Base-by-base conservation (phyloP, 306 rosid genomes). In the Quercus berberidifolia region DNA sequence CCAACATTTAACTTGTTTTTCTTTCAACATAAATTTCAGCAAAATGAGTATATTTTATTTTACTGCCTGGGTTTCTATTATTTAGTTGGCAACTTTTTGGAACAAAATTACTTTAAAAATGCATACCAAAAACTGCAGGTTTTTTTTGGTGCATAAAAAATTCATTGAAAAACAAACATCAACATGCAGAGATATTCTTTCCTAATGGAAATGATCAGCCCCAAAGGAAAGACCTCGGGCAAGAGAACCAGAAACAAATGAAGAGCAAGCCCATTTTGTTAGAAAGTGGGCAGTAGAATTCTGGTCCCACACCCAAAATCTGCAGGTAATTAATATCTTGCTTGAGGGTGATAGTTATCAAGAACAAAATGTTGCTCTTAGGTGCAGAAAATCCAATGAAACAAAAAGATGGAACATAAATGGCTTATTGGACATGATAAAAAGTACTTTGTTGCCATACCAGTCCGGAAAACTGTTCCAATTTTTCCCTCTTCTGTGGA, bases 401-500 rank as follows among this genome's bases (percentile, higher is more conserved):
- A 33, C 26, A 18, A 59, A 19, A 33, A n/a, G 17, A n/a, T 3
- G 4, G 20, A 33, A n/a, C 11, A 67, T 21, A 19, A 33, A 8
- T 35, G 23, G 52, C 7, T 9, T 18, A 19, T 35, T 33, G 26
- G 30, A 10, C 28, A 67, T 1, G 1, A 35, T 35, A 35, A 33
- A 18, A 33, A 1, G 23, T 30, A 33, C 1, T 33, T n/a, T 21
- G 76, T 78, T 15, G 46, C 52, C 85, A 31, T 82, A 89, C 92
- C 87, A 82, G 80, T 74, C 84, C 80, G 43, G 84, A 82, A 59
- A 60, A 86, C 35, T 12, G 71, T 82, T 82, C 80, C 72, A 89
- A 84, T 69, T 86, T 86, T 71, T 83, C 87, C 31, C 75, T 78
- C 82, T 69, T 79, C 85, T 88, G 90, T 0, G 88, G 88, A 74